Conservation (phyloP, 2,329 filamentous ascomycete genomes). For the Gremmenia infestans region DNA sequence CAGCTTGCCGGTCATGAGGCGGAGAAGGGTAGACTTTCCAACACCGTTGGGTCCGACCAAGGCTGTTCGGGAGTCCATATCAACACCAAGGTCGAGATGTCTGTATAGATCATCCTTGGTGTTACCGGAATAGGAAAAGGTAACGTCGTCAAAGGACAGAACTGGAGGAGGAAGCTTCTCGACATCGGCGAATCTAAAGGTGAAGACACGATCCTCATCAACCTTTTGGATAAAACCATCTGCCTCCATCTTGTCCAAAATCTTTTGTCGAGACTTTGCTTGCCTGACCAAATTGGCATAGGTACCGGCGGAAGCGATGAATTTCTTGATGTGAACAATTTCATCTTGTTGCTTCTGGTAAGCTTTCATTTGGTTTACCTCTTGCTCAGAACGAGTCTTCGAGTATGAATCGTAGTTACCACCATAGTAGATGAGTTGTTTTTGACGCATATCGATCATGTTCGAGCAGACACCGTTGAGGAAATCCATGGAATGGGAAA, state of each 20-base stretch:
- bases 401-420: conserved; percentile 99
- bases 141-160: conserved; percentile 92
- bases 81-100: conserved; percentile 94
- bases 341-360: conserved; percentile 99
- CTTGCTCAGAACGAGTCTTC: conserved; percentile 91
- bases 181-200: conserved; percentile 96
- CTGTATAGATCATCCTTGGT: conserved; percentile 89
- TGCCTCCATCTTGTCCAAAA: conserved; percentile 99
- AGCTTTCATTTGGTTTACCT: conserved; percentile 98
- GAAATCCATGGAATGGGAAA: conserved; percentile 98
- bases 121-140: conserved; percentile 94
- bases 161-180: conserved; percentile 99
- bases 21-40: conserved; percentile 93
- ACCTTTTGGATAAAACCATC: conserved; percentile 97
- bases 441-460: conserved; percentile 97
- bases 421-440: conserved; percentile 92
- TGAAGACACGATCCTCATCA: conserved; percentile 79
- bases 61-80: conserved; percentile 98
- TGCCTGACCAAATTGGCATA: conserved; percentile 99
- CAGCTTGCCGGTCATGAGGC: conserved; percentile 94
- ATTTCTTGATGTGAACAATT: conserved; percentile 99
- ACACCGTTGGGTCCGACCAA: conserved; percentile 98
- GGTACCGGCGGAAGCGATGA: conserved; percentile 98
- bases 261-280: conserved; percentile 99
- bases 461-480: conserved; percentile 95